Evolutionary conservation across 2,329 filamentous ascomycete species (phyloP), one percentile per base, ranked within the genome.

Genomic region (Sclerotinia spermophila): DNA sequence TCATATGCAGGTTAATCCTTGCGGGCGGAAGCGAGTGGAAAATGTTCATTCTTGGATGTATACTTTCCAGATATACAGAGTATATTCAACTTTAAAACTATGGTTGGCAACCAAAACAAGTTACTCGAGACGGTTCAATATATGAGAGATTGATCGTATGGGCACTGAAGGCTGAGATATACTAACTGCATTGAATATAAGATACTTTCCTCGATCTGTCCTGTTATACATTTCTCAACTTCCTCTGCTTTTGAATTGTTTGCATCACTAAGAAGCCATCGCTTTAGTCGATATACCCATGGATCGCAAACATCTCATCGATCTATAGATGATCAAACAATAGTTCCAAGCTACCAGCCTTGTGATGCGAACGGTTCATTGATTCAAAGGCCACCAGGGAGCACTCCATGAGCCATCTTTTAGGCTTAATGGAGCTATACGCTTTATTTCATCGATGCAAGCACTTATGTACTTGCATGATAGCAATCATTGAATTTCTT

Each of bases 291-390:
- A 73, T 80, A 85, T 1, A 74, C 70, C 67, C 80, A 80, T 0
- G 83, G 80, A 40, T 80, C 74, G 81, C 81, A 76, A 81, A 84
- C 77, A 84, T 83, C 13, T 78, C 70, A 1, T 79, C 74, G 81
- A 51, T 83, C 81, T 70, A 84, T 82, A 33, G 84, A 80, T 2
- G 81, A 79, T 76, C 82, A 85, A 24, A 80, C 79, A 3, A 82
- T 80, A 11, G 81, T 82, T 2, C 83, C 83, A 45, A 82, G 81
- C 65, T 82, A 79, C 15, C 79, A 81, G 7, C 82, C 83, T 21
- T 77, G 78, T 1, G 83, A 79, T 60, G 81, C 68, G 24, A 73
- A 71, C 13, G 75, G 44, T 11, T 75, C 79, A 55, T 80, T 78
- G 51, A 76, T 71, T 19, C 69, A 72, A 6, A 76, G 64, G 1